Percentiles rank a stretch among this genome's conserved stretches.
Evolutionary conservation across 2,329 filamentous ascomycete species (phyloP).

Genomic region (Nakataea oryzae): DNA sequence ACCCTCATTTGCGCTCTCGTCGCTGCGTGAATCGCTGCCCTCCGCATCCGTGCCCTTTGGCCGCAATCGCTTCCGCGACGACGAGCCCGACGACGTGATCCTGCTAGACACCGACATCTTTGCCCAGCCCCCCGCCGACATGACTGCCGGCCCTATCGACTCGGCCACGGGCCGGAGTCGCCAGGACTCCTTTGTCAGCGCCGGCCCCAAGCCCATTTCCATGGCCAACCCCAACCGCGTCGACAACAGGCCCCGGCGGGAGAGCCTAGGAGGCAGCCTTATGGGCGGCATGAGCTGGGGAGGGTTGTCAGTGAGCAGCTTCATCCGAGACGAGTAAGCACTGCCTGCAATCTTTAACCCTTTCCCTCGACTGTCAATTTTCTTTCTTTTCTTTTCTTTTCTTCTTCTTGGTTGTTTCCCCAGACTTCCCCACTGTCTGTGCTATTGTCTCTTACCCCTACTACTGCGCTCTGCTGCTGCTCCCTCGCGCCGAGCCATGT

Average conservation of each 20-base stretch:
- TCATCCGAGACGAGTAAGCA: constrained; percentile 94
- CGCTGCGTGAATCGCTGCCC: constrained; percentile 12
- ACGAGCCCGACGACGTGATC: constrained; percentile 19
- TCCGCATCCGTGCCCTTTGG: constrained; percentile 9
- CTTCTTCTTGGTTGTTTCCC: neutral
- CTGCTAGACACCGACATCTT: constrained; percentile 40
- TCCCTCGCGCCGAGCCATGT: neutral
- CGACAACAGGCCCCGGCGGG: constrained; percentile 46
- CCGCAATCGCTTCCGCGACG: constrained; percentile 4
- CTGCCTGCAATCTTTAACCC: neutral
- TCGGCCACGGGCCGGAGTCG: constrained; percentile 46
- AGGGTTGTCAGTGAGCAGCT: constrained; percentile 89
- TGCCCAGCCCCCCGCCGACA: constrained; percentile 23
- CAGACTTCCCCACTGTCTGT: neutral
- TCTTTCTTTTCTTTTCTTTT: neutral
- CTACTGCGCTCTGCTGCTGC: too few species aligned
- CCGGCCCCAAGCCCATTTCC: constrained; percentile 55
- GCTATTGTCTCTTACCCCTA: neutral
- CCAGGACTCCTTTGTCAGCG: constrained; percentile 57
- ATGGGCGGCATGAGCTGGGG: constrained; percentile 93
- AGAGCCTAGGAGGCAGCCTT: constrained; percentile 53
- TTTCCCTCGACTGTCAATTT: too few species aligned
- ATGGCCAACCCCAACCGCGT: constrained; percentile 56
- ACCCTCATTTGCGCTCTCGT: constrained; percentile 1
- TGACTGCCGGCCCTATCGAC: constrained; percentile 53